These are phyloP conservation scores for Tausonia pullulans DNA, from an alignment of 1,284 basidiomycete species.

Conservation along the genomic window DNA sequence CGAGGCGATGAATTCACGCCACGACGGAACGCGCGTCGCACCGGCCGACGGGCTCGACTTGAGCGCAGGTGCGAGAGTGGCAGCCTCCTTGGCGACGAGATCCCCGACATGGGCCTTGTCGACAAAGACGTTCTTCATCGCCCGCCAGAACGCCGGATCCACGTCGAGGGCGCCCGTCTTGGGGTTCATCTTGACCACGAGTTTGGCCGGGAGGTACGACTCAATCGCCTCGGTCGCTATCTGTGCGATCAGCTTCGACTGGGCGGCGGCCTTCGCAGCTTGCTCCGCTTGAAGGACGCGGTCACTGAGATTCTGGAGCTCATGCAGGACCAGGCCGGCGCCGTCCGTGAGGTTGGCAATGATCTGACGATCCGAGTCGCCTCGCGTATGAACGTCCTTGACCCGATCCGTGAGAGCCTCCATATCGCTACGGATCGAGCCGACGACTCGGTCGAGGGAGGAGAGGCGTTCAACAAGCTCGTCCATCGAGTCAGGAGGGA, in stretches of 20 bases:
- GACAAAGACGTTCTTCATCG: conserved; percentile 37
- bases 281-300: conserved; percentile 53
- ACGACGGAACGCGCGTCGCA: conserved; percentile 13
- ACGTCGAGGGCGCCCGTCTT: conserved; percentile 33
- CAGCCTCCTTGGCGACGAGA: conserved; percentile 23
- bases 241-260: conserved; percentile 27
- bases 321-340: conserved; percentile 48
- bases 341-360: conserved; percentile 17
- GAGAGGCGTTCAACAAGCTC: conserved; percentile 56
- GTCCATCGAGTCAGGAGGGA: conserved; percentile 53
- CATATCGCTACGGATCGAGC: conserved; percentile 16
- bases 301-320: conserved; percentile 48
- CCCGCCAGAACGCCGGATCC: conserved; percentile 39
- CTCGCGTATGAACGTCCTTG: conserved; percentile 12
- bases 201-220: conserved; percentile 31
- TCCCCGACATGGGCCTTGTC: conserved; percentile 26
- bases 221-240: conserved; percentile 27
- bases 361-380: not conserved
- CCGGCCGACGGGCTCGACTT: not conserved
- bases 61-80: conserved; percentile 10
- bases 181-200: conserved; percentile 33
- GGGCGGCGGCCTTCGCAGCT: conserved; percentile 35
- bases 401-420: conserved; percentile 14
- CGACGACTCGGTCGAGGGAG: conserved; percentile 20
- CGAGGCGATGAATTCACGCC: conserved; percentile 27